These are phyloP conservation scores for Friedmanniomyces simplex DNA, from an alignment of 495 filamentous ascomycete genomes.

Conservation along the genomic window DNA sequence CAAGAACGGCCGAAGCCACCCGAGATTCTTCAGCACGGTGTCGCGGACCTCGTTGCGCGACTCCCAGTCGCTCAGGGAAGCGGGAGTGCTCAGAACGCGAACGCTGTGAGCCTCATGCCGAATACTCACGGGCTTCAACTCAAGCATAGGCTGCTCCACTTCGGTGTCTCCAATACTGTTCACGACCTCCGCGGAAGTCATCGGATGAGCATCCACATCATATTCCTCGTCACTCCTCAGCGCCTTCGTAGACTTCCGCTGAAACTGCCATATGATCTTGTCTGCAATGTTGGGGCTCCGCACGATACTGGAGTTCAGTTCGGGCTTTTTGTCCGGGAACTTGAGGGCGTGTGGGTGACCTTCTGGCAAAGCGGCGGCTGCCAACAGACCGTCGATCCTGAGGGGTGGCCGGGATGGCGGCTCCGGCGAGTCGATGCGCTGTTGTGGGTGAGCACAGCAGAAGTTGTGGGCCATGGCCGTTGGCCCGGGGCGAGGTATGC, in stretches of 20 bases:
- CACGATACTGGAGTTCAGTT: conserved; percentile 5
- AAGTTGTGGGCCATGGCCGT: conserved; percentile 6
- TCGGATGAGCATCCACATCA: conserved; percentile 8
- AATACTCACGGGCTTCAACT: not conserved
- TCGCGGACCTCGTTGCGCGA: not conserved
- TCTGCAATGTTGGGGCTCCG: conserved; percentile 13
- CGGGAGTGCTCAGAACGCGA: not conserved
- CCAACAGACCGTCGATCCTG: conserved; percentile 12
- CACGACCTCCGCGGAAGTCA: conserved; percentile 8
- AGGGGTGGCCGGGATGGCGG: conserved; percentile 11
- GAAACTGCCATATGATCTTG: conserved; percentile 17
- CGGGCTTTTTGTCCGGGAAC: conserved; percentile 9
- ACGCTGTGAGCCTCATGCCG: not conserved
- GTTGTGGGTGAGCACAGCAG: conserved; percentile 16
- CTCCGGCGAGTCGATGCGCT: conserved; percentile 16
- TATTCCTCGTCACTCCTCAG: conserved; percentile 9
- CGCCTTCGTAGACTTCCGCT: conserved; percentile 3
- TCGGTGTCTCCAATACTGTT: not conserved
- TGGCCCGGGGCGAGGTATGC: not conserved
- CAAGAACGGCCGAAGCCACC: conserved; percentile 9
- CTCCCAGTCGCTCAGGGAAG: not conserved
- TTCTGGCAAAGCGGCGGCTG: conserved; percentile 18
- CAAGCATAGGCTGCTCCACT: not conserved
- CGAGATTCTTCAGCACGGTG: not conserved
- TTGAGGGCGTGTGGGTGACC: conserved; percentile 18